Percentiles rank a stretch among this genome's conserved stretches.
Evolutionary conservation across 352 stramenopile genomes (phyloP).

Genomic region (Thraustotheca clavata): DNA sequence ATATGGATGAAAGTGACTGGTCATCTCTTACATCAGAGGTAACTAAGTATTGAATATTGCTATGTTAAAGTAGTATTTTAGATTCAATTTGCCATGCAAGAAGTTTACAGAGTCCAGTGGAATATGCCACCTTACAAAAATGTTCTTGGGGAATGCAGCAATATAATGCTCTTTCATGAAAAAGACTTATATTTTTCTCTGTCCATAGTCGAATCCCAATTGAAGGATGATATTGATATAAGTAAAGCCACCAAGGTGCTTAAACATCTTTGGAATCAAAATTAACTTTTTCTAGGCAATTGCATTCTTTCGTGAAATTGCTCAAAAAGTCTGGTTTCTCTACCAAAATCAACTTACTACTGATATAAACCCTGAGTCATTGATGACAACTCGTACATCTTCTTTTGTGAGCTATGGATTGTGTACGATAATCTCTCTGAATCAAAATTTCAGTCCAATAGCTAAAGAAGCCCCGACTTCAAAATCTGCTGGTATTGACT

Average conservation of each 20-base stretch:
- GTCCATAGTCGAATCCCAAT: slow-evolving; percentile 2
- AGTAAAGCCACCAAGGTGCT: neutral
- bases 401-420: slow-evolving; percentile 8
- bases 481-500: slow-evolving; percentile 8
- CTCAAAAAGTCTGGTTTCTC: slow-evolving; percentile 62
- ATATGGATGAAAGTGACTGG: slow-evolving; percentile 1
- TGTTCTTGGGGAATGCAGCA: slow-evolving; percentile 39
- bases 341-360: slow-evolving; percentile 73
- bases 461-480: neutral
- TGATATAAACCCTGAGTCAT: slow-evolving; percentile 32
- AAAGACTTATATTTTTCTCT: slow-evolving; percentile 52
- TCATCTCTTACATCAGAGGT: too few relatives aligned
- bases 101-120: slow-evolving; percentile 60
- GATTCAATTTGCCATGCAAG: slow-evolving; percentile 49
- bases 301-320: slow-evolving; percentile 27
- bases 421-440: slow-evolving; percentile 5
- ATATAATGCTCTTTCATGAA: slow-evolving; percentile 59
- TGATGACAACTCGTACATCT: neutral
- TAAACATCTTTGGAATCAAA: neutral
- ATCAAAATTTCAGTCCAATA: neutral
- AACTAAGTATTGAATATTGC: too few relatives aligned
- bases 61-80: too few relatives aligned
- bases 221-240: neutral
- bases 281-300: neutral
- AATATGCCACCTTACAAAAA: slow-evolving; percentile 38